Evolutionary conservation across 1,139 yeast species (phyloP).

Genomic region (Scheffersomyces illinoinensis): DNA sequence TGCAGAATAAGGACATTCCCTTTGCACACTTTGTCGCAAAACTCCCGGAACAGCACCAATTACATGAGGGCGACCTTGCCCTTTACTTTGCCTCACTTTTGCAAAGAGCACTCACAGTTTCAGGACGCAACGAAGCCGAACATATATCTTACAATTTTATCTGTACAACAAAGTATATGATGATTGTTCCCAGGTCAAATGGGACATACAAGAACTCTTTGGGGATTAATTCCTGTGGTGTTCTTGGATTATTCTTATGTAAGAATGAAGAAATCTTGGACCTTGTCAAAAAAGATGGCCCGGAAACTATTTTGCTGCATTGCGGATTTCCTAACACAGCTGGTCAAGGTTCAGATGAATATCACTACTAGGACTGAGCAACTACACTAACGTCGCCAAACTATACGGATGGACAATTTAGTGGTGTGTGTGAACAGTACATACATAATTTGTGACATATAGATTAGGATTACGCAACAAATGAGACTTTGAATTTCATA

Average conservation of each 20-base stretch:
- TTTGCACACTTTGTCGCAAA: conserved; percentile 83
- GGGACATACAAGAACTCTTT: conserved; percentile 41
- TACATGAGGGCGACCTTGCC: conserved; percentile 54
- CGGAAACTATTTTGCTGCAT: conserved; percentile 49
- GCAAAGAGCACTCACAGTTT: conserved; percentile 66
- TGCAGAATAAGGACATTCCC: conserved; percentile 61
- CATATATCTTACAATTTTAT: conserved; percentile 74
- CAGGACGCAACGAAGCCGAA: conserved; percentile 49
- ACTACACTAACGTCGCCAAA: too few species aligned
- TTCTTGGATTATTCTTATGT: conserved; percentile 74
- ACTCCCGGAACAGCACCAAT: conserved; percentile 44
- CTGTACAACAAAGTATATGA: conserved; percentile 79
- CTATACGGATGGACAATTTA: too few species aligned
- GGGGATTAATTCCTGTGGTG: conserved; percentile 80
- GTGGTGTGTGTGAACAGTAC: not conserved
- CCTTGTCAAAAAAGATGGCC: conserved; percentile 43
- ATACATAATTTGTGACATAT: too few species aligned
- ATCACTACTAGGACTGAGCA: conserved; percentile 28
- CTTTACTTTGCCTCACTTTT: conserved; percentile 69
- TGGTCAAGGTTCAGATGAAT: conserved; percentile 33
- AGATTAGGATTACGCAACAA: not conserved
- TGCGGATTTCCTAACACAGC: conserved; percentile 67
- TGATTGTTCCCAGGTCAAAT: conserved; percentile 76
- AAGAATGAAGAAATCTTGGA: conserved; percentile 57
- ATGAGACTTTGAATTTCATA: not conserved